A percentile compares a stretch with the other conserved stretches of the same genome.
Conservation (phyloP, 345 rosid species). For the Turnera subulata region DNA sequence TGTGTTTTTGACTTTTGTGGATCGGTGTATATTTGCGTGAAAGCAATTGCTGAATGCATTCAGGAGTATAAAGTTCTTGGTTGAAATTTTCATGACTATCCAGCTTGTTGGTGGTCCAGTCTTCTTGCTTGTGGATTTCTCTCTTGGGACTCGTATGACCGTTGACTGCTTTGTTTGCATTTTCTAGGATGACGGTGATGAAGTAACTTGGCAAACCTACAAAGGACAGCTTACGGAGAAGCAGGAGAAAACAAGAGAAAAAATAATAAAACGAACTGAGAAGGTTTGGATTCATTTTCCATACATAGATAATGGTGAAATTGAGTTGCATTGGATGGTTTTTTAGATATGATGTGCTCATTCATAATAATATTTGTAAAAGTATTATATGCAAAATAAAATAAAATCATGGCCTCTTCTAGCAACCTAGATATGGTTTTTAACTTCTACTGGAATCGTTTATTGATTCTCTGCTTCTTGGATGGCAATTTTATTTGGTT, state of each 20-base stretch:
- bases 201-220: constrained; percentile 94
- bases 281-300: constrained; percentile 37
- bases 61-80: neutral
- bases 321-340: neutral
- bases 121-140: neutral
- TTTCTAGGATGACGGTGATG: constrained; percentile 73
- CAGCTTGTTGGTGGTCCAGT: too few relatives aligned
- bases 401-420: neutral
- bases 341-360: neutral
- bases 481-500: too few relatives aligned
- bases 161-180: neutral
- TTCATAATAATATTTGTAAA: too few relatives aligned
- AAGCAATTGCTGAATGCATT: neutral
- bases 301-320: too few relatives aligned
- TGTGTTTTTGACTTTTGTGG: neutral
- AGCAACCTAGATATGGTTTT: too few relatives aligned
- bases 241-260: constrained; percentile 92
- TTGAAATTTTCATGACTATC: neutral
- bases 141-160: neutral
- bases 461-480: too few relatives aligned
- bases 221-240: constrained; percentile 89
- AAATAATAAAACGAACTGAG: constrained; percentile 73
- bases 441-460: too few relatives aligned
- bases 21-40: neutral
- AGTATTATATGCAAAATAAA: too few relatives aligned